Base-by-base conservation (phyloP, 441 rosid genomes). In the Heliophila coronopifolia region DNA sequence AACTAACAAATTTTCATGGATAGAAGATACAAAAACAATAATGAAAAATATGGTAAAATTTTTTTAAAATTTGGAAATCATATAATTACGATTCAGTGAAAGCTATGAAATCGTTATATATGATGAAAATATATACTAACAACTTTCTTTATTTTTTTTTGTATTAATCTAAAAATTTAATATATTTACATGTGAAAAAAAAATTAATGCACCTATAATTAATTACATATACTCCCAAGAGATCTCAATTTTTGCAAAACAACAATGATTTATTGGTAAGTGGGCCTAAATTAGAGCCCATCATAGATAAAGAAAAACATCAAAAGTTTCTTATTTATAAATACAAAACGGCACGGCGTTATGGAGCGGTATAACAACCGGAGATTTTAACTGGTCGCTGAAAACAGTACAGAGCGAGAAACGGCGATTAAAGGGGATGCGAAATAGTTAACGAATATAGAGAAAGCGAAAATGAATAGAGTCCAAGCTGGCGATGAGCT, bases 401-500 rank as follows among this genome's bases (percentile, higher is more conserved):
- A 47, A 18, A 2, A 54, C 43, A 18, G 3, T 36, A 11, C 36
- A 24, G 23, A 49, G 14, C 56, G 2, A 14, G 15, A 14, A 5
- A 18, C 55, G 18, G 32, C 17, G 54, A 44, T 30, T 6, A 5
- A 58, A 38, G 44, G 43, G 32, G 39, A 45, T 46, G 65, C 61
- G 7, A 42, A 43, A 36, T 33, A 43, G 36, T 22, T 30, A 22
- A 22, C 24, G 3, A 25, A 20, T 3, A 23, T 10, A 28, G 18
- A 11, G 30, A 12, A 25, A 27, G 16, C 44, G n/a, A 17, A 5
- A 7, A 85, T 89, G 95, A 77, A 78, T 54, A 73, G 76, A 57
- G 66, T 84, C 25, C 70, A 81, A 60, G 94, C 84, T 35, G 62
- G 89, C 7, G 70, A 83, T 27, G 96, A 78, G 53, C 74, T 83